Evolutionary conservation across 1,284 basidiomycete species (phyloP).

Genomic region (Pyrrhoderma noxium): DNA sequence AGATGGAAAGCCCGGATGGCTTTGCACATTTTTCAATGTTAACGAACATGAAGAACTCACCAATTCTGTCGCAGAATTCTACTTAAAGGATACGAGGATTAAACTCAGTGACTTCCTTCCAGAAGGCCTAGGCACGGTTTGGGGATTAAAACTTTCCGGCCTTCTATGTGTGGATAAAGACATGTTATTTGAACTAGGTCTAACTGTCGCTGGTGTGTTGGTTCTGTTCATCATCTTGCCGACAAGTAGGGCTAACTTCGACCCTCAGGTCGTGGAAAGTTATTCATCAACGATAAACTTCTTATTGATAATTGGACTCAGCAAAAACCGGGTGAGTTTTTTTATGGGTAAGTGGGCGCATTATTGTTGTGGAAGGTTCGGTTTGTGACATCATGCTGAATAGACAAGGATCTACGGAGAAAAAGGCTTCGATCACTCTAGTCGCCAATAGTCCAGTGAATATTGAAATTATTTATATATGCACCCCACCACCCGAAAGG

Average conservation of each 20-base stretch:
- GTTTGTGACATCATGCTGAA: neutral
- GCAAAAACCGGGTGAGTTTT: conserved; percentile 60
- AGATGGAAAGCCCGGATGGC: conserved; percentile 50
- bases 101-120: conserved; percentile 62
- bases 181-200: conserved; percentile 44
- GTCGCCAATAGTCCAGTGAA: conserved; percentile 39
- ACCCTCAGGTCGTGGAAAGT: conserved; percentile 42
- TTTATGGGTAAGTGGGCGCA: conserved; percentile 58
- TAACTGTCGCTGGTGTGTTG: conserved; percentile 44
- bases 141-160: conserved; percentile 47
- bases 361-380: no score
- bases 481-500: conserved; percentile 43
- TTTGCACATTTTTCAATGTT: conserved; percentile 53
- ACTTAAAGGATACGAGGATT: conserved; percentile 53
- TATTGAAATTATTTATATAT: conserved; percentile 55
- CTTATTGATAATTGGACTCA: conserved; percentile 65
- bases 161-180: conserved; percentile 35
- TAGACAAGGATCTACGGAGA: conserved; percentile 57
- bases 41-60: conserved; percentile 38
- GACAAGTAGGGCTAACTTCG: neutral
- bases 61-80: conserved; percentile 37
- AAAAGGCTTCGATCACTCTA: conserved; percentile 43
- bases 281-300: conserved; percentile 56
- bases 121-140: conserved; percentile 38
- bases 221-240: neutral